Evolutionary conservation across 2,329 filamentous ascomycete genomes (phyloP).

Genomic region (Stachybotrys chartarum): DNA sequence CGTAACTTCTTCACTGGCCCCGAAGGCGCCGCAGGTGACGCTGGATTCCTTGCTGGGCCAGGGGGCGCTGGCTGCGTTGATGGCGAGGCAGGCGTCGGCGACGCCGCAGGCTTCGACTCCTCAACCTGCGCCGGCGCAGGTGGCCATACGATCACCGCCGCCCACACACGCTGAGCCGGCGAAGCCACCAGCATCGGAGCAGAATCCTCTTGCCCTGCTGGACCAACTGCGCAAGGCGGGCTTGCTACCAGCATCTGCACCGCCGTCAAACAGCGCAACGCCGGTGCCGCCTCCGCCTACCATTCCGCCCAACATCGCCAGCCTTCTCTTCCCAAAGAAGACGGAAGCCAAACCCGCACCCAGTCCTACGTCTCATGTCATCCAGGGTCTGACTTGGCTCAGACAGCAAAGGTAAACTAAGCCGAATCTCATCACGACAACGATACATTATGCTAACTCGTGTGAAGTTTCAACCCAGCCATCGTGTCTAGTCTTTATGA

Average conservation of each 20-base stretch:
- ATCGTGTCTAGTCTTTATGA: constrained; percentile 72
- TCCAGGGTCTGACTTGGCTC: constrained; percentile 60
- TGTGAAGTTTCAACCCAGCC: constrained; percentile 60
- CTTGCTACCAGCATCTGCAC: constrained; percentile 45
- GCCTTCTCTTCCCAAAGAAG: constrained; percentile 24
- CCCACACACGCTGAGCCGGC: constrained; percentile 31
- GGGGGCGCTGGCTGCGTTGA: constrained; percentile 51
- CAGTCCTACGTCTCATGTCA: constrained; percentile 40
- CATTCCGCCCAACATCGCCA: constrained; percentile 27
- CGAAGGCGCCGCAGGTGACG: constrained; percentile 32
- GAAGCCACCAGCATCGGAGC: constrained; percentile 24
- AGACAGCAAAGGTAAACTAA: constrained; percentile 57
- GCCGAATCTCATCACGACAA: not conserved
- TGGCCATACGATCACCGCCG: constrained; percentile 43
- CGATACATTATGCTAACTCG: constrained; percentile 6
- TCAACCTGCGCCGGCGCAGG: constrained; percentile 27
- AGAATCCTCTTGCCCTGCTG: constrained; percentile 53
- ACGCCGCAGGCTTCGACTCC: constrained; percentile 42
- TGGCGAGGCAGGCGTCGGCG: constrained; percentile 43
- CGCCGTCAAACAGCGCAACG: constrained; percentile 27
- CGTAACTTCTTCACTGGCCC: constrained; percentile 22
- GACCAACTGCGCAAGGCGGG: constrained; percentile 63
- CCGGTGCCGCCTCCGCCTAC: constrained; percentile 21
- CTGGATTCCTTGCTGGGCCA: constrained; percentile 53
- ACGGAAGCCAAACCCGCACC: constrained; percentile 15